Base-by-base conservation (phyloP, 768 basidiomycete genomes). In the Hysterangium stoloniferum region DNA sequence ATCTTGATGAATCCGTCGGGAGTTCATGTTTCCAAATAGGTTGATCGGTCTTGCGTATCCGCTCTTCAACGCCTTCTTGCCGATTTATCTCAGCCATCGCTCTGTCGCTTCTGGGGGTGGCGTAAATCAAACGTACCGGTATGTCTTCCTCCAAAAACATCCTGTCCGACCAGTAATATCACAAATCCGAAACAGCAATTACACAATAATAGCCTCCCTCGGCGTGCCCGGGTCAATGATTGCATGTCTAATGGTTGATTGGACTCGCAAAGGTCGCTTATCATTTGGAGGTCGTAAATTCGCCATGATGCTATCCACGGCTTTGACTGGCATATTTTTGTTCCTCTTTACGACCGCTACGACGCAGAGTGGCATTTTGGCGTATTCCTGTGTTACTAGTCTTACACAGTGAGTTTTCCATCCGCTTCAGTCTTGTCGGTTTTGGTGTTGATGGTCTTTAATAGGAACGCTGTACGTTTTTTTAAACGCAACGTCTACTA, bases 21-120 rank as follows among this genome's bases (percentile, higher is more conserved):
- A 41, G 9, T 22, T 33, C 34, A 19, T 24, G 9, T 19, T 5
- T 57, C 19, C 5, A 11, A 33, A 27, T 64, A 74, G 68, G 29
- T 56, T 74, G 24, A 72, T 77, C 43, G 78, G 77, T 6, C 68
- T 78, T 1, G 76, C 74, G 6, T 79, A 74, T 56, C 78, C 78
- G 4, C 64, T 79, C 2, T 77, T 72, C 64, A 77, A 68, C 49
- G 60, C 66, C 3, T 80, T 78, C 63, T 65, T 80, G 20, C 72
- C 78, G 3, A 61, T 74, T 1, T 76, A 76, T 55, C 69, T 77
- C 19, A 62, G 20, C 37, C 45, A 20, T 44, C 48, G 44, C 34
- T 36, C 42, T 13, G 61, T 67, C 48, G 55, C 66, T 0, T 36
- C 59, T 35, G 56, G 59, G 7, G 54, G 57, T 8, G 12, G 54